Evolutionary conservation across 2,329 filamentous ascomycete genomes (phyloP).

Genomic region (Phialocephala subalpina): DNA sequence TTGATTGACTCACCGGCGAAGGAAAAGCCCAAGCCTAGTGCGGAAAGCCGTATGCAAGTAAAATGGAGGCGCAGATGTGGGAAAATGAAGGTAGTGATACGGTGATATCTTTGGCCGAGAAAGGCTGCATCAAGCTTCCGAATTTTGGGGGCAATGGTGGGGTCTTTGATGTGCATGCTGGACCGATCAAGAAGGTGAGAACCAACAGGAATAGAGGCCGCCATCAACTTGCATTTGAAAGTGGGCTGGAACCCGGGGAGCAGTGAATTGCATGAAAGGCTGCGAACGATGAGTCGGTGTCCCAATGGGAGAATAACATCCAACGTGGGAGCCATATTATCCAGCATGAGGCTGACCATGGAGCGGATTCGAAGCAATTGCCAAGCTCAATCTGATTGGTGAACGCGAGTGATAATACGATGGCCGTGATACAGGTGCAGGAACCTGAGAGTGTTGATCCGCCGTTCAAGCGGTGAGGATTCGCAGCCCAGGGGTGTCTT

Average conservation of each 20-base stretch:
- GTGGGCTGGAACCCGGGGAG: neutral
- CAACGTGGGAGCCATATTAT: neutral
- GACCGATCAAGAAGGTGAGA: constrained; percentile 1
- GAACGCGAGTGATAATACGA: neutral
- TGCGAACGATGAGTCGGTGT: neutral
- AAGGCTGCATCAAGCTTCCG: neutral
- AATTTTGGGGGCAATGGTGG: neutral
- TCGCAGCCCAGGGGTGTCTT: neutral
- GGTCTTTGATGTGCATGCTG: neutral
- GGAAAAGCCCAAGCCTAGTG: neutral
- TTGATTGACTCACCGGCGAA: constrained; percentile 9
- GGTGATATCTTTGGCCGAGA: neutral
- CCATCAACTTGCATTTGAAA: neutral
- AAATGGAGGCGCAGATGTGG: neutral
- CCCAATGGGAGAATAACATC: neutral
- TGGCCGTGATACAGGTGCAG: neutral
- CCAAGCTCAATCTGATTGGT: neutral
- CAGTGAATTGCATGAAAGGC: neutral
- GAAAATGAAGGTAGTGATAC: neutral
- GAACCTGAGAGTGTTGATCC: neutral
- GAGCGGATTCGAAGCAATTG: neutral
- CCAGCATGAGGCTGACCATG: neutral
- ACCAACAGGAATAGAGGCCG: neutral
- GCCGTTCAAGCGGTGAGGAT: constrained; percentile 6
- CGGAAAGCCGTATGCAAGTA: neutral